phyloP scores from a whole-genome alignment of 2,329 filamentous ascomycete species.

The Penicillium verrucosum region DNA sequence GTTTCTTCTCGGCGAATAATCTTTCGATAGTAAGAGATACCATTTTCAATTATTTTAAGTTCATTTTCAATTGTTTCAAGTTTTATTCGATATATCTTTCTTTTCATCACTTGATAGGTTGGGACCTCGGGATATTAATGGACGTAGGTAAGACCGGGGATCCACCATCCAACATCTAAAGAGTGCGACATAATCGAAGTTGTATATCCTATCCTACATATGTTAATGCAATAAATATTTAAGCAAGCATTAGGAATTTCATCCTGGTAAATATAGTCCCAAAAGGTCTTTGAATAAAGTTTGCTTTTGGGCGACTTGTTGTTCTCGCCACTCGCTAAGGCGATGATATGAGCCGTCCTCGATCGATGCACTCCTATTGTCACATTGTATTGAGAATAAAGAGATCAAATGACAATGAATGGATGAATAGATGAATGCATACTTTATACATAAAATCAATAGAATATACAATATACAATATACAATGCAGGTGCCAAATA shows the following conservation, averaged over 20 bases:
- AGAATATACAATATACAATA: neutral
- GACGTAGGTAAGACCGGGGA: neutral
- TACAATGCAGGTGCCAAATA: slow-evolving; percentile 9
- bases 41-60: neutral
- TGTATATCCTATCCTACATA: neutral
- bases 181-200: neutral
- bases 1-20: neutral
- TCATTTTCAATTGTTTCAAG: neutral
- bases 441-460: neutral
- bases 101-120: neutral
- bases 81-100: neutral
- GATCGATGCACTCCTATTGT: neutral
- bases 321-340: neutral
- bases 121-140: neutral
- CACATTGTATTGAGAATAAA: neutral
- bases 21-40: neutral
- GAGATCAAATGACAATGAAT: neutral
- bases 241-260: neutral
- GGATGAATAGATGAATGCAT: neutral
- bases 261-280: neutral
- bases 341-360: neutral
- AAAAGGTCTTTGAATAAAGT: neutral
- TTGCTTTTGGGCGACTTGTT: neutral
- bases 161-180: neutral
- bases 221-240: neutral